Evolutionary conservation across 768 basidiomycete genomes (phyloP), one percentile per base, ranked within the genome.

Genomic region (Paxillus ammoniavirescens): DNA sequence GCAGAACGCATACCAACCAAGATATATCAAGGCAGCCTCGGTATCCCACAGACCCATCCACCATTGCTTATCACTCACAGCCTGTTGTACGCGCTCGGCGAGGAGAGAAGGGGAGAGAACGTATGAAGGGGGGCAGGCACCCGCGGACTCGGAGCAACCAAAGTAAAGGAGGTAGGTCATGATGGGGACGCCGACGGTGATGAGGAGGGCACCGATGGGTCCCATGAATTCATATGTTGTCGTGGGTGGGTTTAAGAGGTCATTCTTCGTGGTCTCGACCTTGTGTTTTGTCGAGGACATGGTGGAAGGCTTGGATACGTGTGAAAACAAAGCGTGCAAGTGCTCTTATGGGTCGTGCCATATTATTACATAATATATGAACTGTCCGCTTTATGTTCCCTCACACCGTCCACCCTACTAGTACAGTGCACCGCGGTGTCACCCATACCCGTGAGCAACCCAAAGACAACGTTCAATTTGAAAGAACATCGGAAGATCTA

Each of bases 1-100:
- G 59, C 83, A 87, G 70, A 88, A 98, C n/a, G 82, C 73, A 71
- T 97, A 98, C 95, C 96, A 99, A 0, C 70, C 91, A 40, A 89
- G 66, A 73, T 98, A 98, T 14, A 88, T 78, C 18, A 83, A 60
- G 2, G 81, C 63, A 0, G 93, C 93, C 53, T 95, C 75, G 0
- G 82, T 81, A 62, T 98, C 94, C 87, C 91, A 97, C 2, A 97
- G 78, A 17, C 75, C 69, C 42, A 74, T 77, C 87, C 90, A 95
- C 82, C 82, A 93, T 15, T 72, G 65, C 5, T 65, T 57, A 60
- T 73, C 70, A 6, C 78, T 73, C 8, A 91, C 56, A 0, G 84
- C 71, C 15, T 74, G 62, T 30, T 77, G 57, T 48, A 87, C 68
- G 57, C 69, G 72, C 41, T 77, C 70, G 8, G 42, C 56, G 51